phyloP scores from a whole-genome alignment of 257 asterid species.

The Nicotiana benthamiana region DNA sequence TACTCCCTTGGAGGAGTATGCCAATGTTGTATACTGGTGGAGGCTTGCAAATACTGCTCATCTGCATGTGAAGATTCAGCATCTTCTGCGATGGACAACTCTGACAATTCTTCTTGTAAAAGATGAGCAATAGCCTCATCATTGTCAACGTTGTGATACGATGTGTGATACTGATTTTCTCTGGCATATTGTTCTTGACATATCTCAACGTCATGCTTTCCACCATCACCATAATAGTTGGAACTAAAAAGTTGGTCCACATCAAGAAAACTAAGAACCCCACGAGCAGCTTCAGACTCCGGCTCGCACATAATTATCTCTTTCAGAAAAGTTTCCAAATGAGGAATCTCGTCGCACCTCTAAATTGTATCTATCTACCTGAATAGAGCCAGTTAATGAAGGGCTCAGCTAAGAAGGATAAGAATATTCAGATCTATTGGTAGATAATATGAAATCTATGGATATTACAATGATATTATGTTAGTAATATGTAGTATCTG shows the following conservation, averaged over 20 bases:
- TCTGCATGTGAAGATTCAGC: conserved; percentile 40
- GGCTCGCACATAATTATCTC: conserved; percentile 48
- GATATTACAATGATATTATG: not conserved
- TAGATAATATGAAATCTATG: not conserved
- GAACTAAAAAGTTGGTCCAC: conserved; percentile 57
- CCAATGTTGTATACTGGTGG: conserved; percentile 44
- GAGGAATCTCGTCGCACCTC: conserved; percentile 9
- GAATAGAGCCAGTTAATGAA: not conserved
- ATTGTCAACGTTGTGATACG: conserved; percentile 24
- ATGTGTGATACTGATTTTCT: conserved; percentile 30
- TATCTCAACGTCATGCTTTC: conserved; percentile 59
- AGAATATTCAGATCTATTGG: not conserved
- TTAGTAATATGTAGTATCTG: not conserved
- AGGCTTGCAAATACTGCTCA: conserved; percentile 31
- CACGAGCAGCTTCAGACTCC: conserved; percentile 55
- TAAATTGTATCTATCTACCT: conserved; percentile 13
- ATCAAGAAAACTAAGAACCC: conserved; percentile 47
- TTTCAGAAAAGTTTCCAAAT: conserved; percentile 6
- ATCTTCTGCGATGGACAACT: conserved; percentile 47
- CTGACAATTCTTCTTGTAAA: conserved; percentile 56
- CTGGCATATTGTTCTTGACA: conserved; percentile 52
- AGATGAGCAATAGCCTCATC: conserved; percentile 57
- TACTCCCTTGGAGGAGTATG: conserved; percentile 42
- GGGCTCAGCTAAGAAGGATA: conserved; percentile 13
- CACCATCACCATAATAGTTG: conserved; percentile 64